Evolutionary conservation across 1,139 yeast genomes (phyloP).

Genomic region (Suzukiozyma palmioleophila): DNA sequence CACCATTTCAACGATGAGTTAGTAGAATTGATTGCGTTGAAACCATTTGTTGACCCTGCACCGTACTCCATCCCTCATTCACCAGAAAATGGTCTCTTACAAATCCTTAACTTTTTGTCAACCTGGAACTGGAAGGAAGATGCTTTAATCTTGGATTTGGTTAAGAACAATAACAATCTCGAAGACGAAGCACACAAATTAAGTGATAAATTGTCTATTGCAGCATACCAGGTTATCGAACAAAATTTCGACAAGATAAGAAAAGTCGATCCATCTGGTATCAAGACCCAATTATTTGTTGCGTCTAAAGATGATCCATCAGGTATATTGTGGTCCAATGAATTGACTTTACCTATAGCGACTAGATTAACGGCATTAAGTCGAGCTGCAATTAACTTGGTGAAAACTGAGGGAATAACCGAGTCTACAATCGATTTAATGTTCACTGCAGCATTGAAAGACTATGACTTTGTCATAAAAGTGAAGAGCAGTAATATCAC

Average conservation of each 20-base stretch:
- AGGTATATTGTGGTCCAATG: slow-evolving; percentile 79
- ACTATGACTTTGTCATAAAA: slow-evolving; percentile 74
- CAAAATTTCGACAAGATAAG: slow-evolving; percentile 64
- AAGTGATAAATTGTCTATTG: slow-evolving; percentile 62
- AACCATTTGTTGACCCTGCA: slow-evolving; percentile 82
- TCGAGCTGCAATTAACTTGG: slow-evolving; percentile 61
- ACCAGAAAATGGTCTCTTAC: slow-evolving; percentile 74
- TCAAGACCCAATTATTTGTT: slow-evolving; percentile 75
- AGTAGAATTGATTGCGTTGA: slow-evolving; percentile 75
- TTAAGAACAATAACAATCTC: slow-evolving; percentile 41
- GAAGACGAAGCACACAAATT: slow-evolving; percentile 26
- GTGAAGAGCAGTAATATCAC: slow-evolving; percentile 45
- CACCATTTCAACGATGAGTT: slow-evolving; percentile 73
- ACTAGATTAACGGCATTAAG: slow-evolving; percentile 85
- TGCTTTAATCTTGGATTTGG: slow-evolving; percentile 72
- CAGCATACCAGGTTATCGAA: slow-evolving; percentile 58
- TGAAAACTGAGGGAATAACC: slow-evolving; percentile 42
- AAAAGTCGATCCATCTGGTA: slow-evolving; percentile 73
- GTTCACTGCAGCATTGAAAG: slow-evolving; percentile 77
- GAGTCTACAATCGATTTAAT: slow-evolving; percentile 49
- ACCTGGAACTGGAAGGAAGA: slow-evolving; percentile 95
- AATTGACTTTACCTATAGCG: slow-evolving; percentile 71
- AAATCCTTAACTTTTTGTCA: slow-evolving; percentile 66
- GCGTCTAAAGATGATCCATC: slow-evolving; percentile 79
- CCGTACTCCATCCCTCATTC: slow-evolving; percentile 80